phyloP scores from a whole-genome alignment of 257 asterid genomes.

The Ophiorrhiza pumila region DNA sequence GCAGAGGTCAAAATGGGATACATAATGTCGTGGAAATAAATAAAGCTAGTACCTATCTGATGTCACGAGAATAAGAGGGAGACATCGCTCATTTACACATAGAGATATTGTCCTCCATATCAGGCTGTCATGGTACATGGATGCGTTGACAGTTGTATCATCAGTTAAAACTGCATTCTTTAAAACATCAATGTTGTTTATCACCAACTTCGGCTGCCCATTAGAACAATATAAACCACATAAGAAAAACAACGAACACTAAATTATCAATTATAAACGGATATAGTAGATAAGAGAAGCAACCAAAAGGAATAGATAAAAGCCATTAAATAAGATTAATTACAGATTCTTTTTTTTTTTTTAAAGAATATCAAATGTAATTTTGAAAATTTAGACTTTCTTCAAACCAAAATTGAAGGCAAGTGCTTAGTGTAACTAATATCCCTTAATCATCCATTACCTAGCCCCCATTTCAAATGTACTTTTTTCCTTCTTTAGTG shows the following conservation, averaged over 20 bases:
- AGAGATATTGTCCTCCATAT: conserved; percentile 85
- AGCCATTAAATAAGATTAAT: neutral
- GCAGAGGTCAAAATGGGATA: too few relatives aligned
- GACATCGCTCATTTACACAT: conserved; percentile 86
- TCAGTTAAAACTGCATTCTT: conserved; percentile 63
- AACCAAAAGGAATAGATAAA: neutral
- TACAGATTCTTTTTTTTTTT: neutral
- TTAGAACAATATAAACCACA: conserved; percentile 31
- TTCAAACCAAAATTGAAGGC: neutral
- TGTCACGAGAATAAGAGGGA: conserved; percentile 76
- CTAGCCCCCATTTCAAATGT: neutral
- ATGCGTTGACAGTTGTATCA: conserved; percentile 64
- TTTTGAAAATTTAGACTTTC: neutral
- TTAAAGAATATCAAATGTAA: neutral
- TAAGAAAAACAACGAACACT: conserved; percentile 2
- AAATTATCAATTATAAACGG: conserved; percentile 22
- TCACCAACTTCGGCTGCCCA: conserved; percentile 91
- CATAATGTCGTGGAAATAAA: neutral
- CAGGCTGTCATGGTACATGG: conserved; percentile 92
- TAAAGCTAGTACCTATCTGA: conserved; percentile 69
- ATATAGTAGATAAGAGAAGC: neutral
- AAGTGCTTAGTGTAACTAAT: neutral
- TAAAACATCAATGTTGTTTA: conserved; percentile 88
- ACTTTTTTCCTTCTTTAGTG: neutral
- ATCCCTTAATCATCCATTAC: neutral